These are phyloP conservation scores for Pleochaeta shiraiana DNA, from an alignment of 2,329 filamentous ascomycete genomes.

Conservation along the genomic window DNA sequence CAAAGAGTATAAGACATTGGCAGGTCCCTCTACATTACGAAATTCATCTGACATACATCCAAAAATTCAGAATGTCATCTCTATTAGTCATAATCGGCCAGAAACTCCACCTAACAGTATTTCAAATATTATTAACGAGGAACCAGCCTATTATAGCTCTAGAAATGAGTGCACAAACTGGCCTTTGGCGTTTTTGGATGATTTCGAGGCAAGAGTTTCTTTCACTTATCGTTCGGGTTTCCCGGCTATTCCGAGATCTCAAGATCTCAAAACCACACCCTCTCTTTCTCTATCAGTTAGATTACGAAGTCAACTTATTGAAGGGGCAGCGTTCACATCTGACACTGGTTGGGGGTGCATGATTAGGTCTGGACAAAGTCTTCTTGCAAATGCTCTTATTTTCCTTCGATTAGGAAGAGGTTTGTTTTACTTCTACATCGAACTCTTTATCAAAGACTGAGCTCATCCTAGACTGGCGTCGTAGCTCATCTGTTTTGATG, in stretches of 20 bases:
- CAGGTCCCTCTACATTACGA: too few relatives aligned
- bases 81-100: constrained; percentile 10
- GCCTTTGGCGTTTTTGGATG: constrained; percentile 69
- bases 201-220: constrained; percentile 88
- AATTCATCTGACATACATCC: too few relatives aligned
- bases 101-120: constrained; percentile 17
- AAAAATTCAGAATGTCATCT: too few relatives aligned
- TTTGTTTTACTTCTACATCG: constrained; percentile 20
- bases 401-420: constrained; percentile 58
- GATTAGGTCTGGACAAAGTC: constrained; percentile 88
- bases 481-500: constrained; percentile 30
- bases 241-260: constrained; percentile 54
- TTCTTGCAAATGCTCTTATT: constrained; percentile 68
- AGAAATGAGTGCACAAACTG: constrained; percentile 31
- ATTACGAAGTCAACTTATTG: constrained; percentile 56
- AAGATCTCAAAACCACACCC: constrained; percentile 46
- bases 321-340: constrained; percentile 66
- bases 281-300: constrained; percentile 68
- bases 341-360: constrained; percentile 98
- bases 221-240: constrained; percentile 92
- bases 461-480: constrained; percentile 45
- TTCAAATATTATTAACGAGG: constrained; percentile 15
- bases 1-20: constrained; percentile 28
- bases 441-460: neutral
- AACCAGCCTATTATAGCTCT: constrained; percentile 12